Evolutionary conservation across 495 filamentous ascomycete genomes (phyloP).

Genomic region (Achaetomiella virescens): DNA sequence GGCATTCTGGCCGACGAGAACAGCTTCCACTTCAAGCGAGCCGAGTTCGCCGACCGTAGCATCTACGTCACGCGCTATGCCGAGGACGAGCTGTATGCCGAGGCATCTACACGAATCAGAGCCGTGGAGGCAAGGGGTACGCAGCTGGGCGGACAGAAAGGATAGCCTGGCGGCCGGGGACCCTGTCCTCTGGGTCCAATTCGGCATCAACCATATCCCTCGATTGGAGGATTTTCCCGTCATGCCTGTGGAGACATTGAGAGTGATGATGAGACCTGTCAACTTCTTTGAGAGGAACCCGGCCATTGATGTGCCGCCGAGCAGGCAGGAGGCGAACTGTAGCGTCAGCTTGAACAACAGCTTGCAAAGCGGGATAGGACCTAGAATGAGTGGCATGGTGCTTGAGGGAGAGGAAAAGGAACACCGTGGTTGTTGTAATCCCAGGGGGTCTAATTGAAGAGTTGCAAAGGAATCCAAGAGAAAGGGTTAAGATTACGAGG

Average conservation of each 20-base stretch:
- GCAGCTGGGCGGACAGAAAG: constrained; percentile 19
- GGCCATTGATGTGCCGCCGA: constrained; percentile 65
- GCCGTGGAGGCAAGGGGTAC: constrained; percentile 25
- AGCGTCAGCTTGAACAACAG: constrained; percentile 27
- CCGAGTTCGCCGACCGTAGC: constrained; percentile 76
- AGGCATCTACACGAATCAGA: constrained; percentile 85
- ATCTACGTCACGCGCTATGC: constrained; percentile 75
- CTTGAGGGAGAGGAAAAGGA: neutral
- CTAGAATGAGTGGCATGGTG: neutral
- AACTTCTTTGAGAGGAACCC: constrained; percentile 75
- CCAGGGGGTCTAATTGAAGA: too few species aligned
- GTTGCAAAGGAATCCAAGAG: too few species aligned
- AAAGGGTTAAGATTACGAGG: too few species aligned
- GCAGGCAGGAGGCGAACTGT: constrained; percentile 46
- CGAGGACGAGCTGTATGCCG: constrained; percentile 75
- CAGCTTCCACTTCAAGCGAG: constrained; percentile 63
- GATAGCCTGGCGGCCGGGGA: constrained; percentile 20
- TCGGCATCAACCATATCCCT: constrained; percentile 59
- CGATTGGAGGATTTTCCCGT: constrained; percentile 42
- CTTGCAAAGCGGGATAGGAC: neutral
- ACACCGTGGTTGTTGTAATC: too few species aligned
- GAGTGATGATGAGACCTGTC: constrained; percentile 58
- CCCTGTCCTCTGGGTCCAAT: constrained; percentile 55
- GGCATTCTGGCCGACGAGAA: constrained; percentile 67
- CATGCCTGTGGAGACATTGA: constrained; percentile 34